Evolutionary conservation across 2,329 filamentous ascomycete species (phyloP), one percentile per base, ranked within the genome.

Genomic region (Colletotrichum somersetense): DNA sequence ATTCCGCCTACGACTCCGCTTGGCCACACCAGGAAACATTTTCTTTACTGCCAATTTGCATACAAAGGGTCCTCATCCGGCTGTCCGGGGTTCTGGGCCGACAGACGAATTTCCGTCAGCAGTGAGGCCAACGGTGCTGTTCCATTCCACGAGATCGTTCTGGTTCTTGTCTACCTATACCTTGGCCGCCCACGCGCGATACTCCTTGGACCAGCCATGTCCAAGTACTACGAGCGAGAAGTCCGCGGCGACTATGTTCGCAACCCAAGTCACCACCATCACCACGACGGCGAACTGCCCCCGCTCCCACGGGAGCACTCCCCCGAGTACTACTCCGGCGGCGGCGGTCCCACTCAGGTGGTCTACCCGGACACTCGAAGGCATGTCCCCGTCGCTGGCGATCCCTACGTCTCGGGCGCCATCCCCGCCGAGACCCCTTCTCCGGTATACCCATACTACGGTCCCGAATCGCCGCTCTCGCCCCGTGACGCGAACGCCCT

Each of bases 261-360:
- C 40, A 73, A 74, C 38, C 78, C 76, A 59, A 63, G 62, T 30
- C 74, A 53, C 38, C 73, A 61, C 59, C 76, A 58, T 57, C 76
- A 74, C n/a, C n/a, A n/a, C 42, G 77, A 77, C 59, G 77, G 78
- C 65, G 75, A 79, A 55, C 62, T 62, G 23, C 67, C 67, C 38
- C 69, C 67, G 14, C 66, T 59, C 33, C 35, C 62, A 26, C 63
- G 74, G 55, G 72, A 76, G 53, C 67, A 74, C 42, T 81, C 80
- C 12, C 80, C 80, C 16, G 79, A 79, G 35, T 78, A 79, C 68
- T 75, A 77, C 74, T 79, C 79, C 6, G 78, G 79, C 56, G 77
- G 78, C 58, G 77, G 75, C 30, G 67, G 74, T 3, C 67, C 57
- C 42, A 38, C 52, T 8, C 61, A 62, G n/a, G 46, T 30, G 30